Percentiles rank a stretch among this genome's conserved stretches.
Conservation (phyloP, 257 asterid species). For the Orobanche coerulescens region DNA sequence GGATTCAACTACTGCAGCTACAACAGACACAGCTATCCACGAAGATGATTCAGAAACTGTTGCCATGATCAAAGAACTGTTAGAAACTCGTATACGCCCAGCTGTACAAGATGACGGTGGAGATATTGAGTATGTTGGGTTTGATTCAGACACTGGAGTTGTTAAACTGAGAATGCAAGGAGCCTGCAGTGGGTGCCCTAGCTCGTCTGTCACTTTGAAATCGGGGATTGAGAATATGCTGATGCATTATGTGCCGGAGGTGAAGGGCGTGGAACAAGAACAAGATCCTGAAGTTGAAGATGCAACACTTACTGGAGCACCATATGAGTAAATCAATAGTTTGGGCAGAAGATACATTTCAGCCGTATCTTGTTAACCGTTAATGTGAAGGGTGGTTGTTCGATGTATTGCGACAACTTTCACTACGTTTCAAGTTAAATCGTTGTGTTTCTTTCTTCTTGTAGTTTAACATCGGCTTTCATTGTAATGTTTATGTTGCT, state of each 20-base stretch:
- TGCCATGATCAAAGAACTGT: slow-evolving; percentile 94
- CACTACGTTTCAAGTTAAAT: too few species aligned
- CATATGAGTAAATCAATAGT: slow-evolving; percentile 39
- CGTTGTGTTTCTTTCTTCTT: not conserved
- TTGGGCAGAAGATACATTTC: not conserved
- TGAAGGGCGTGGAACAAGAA: slow-evolving; percentile 83
- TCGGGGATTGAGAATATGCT: slow-evolving; percentile 97
- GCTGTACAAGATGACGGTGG: slow-evolving; percentile 99
- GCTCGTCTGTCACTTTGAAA: slow-evolving; percentile 87
- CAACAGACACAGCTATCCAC: slow-evolving; percentile 82
- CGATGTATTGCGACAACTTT: not conserved
- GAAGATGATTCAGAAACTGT: slow-evolving; percentile 95
- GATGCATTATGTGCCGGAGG: slow-evolving; percentile 96
- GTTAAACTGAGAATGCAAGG: slow-evolving; percentile 96
- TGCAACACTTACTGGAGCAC: slow-evolving; percentile 44
- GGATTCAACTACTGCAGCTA: slow-evolving; percentile 54
- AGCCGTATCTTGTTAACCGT: not conserved
- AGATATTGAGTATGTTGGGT: slow-evolving; percentile 73
- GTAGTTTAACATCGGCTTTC: not conserved
- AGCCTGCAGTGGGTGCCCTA: slow-evolving; percentile 99
- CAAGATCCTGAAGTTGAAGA: slow-evolving; percentile 65
- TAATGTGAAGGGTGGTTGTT: not conserved
- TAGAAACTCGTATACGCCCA: slow-evolving; percentile 94
- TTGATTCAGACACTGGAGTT: slow-evolving; percentile 62
- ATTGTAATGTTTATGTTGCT: too few species aligned